A percentile compares a stretch with the other conserved stretches of the same genome.
These are phyloP conservation scores for Tirmania nivea DNA, from an alignment of 495 filamentous ascomycete species.

Conservation along the genomic window DNA sequence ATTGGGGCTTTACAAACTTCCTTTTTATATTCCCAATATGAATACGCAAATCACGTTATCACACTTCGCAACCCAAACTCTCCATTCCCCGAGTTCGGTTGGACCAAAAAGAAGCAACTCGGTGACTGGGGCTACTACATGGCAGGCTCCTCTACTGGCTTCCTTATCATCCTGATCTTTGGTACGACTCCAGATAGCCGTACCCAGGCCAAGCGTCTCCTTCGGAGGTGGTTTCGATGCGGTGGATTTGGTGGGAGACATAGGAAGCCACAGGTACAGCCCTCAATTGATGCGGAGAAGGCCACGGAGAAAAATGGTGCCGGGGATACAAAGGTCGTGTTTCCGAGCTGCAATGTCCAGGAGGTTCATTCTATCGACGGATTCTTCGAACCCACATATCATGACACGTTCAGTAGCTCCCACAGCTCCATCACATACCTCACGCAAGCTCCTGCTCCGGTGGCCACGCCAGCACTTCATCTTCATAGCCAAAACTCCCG, in stretches of 20 bases:
- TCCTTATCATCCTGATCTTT: slow-evolving; percentile 11
- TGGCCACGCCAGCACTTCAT: no score
- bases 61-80: slow-evolving; percentile 1
- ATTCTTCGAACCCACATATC: no score
- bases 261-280: neutral
- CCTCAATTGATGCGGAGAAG: no score
- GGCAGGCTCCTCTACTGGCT: slow-evolving; percentile 11
- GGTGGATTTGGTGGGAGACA: neutral
- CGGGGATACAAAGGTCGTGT: no score
- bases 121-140: slow-evolving; percentile 15
- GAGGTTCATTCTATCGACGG: no score
- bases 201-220: slow-evolving; percentile 1
- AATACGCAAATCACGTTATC: slow-evolving; percentile 5
- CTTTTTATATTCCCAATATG: slow-evolving; percentile 9
- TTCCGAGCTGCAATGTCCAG: no score
- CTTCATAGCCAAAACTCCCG: no score
- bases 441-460: no score
- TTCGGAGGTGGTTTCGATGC: neutral
- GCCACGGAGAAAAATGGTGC: no score
- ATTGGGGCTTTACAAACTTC: slow-evolving; percentile 14
- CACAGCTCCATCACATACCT: no score
- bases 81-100: slow-evolving; percentile 4
- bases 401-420: no score
- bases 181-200: slow-evolving; percentile 10
- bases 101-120: slow-evolving; percentile 6